phyloP scores from a whole-genome alignment of 441 rosid species.

The Adansonia madagascariensis region DNA sequence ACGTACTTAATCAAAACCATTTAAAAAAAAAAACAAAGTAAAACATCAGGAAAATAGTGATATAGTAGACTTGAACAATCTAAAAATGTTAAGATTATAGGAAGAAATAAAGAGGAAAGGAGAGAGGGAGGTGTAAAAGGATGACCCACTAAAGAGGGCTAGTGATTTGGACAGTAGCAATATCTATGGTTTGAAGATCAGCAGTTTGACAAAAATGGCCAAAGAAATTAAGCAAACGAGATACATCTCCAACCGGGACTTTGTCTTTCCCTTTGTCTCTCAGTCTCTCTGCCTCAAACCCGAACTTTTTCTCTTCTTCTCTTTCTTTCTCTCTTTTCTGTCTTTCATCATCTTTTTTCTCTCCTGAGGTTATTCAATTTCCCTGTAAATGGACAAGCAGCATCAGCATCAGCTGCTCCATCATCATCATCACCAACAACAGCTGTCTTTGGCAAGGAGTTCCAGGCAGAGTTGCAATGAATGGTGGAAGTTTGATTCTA shows the following conservation, averaged over 20 bases:
- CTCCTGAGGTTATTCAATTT: conserved; percentile 23
- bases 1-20: conserved; percentile 19
- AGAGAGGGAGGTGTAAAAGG: not conserved
- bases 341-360: not conserved
- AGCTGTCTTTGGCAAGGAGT: conserved; percentile 68
- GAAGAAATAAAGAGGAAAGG: not conserved
- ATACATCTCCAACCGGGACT: conserved; percentile 41
- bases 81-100: not conserved
- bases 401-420: conserved; percentile 29
- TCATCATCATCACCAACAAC: conserved; percentile 23
- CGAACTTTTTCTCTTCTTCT: conserved; percentile 22
- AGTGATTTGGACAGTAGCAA: conserved; percentile 49
- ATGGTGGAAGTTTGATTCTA: conserved; percentile 51
- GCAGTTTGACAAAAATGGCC: conserved; percentile 51
- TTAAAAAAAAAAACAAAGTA: not conserved
- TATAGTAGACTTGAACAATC: not conserved
- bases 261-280: conserved; percentile 19
- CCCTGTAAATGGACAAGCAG: conserved; percentile 61
- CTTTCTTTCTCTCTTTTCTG: not conserved
- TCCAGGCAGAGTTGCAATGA: conserved; percentile 80
- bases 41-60: conserved; percentile 3
- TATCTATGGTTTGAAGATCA: conserved; percentile 43
- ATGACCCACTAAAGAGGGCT: conserved; percentile 63
- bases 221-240: conserved; percentile 33
- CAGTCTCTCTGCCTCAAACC: conserved; percentile 29